Base-by-base conservation (phyloP, 768 basidiomycete species). In the Tricholoma flavovirens region DNA sequence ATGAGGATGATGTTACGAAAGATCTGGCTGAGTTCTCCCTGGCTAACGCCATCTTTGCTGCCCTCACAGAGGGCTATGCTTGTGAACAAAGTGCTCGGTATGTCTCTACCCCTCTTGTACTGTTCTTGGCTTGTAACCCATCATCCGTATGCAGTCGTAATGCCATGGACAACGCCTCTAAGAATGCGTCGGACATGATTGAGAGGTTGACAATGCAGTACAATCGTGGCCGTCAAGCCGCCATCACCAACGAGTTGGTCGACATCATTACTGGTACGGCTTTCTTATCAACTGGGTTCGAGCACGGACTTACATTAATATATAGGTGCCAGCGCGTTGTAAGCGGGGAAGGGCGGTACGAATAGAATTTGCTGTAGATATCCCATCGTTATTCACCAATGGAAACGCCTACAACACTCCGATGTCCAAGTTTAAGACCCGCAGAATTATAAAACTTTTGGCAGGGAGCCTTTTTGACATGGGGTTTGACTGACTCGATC, bases 151-250 rank as follows among this genome's bases (percentile, higher is more conserved):
- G 50, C 62, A 86, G 96, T 72, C 88, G 96, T 64, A 98, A 96
- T 64, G 97, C 97, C 67, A 99, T 99, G 97, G 97, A 98, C 83
- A 98, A 93, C 68, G 96, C 96, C 49, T 93, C 95, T 62, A 99
- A 99, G 86, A 98, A 99, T 73, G 97, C 97, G 56, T 77, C 75
- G 32, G 94, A 95, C 74, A 97, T 98, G 94, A 96, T 98, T 67
- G 73, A 73, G 58, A 72, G 77, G 45, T 80, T 98, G 50, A 88
- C 89, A 71, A 88, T 97, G 88, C 82, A 96, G 73, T 98, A 95
- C 83, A 98, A 98, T 72, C 90, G 94, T 83, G 94, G 95, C 80
- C 91, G 94, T 69, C 94, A 98, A 78, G 94, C 94, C 61, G 88
- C 93, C 62, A 98, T 98, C 68, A 98, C 94, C 59, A 96, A 94